Percentiles rank a stretch among this genome's conserved stretches.
phyloP scores from a whole-genome alignment of 78 protist genomes.

The Cavenderia fasciculata region DNA sequence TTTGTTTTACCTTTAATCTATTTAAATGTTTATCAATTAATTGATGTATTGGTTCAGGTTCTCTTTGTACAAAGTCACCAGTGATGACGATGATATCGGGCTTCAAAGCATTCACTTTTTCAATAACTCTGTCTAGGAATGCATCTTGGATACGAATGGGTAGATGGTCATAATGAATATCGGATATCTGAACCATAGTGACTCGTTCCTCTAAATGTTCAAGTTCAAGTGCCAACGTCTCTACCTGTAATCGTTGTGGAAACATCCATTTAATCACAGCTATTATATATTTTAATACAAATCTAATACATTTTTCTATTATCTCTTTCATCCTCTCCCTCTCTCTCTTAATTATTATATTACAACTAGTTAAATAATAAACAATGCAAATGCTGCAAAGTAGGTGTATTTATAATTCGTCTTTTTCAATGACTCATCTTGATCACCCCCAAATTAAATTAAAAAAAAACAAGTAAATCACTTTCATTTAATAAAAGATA shows the following conservation, averaged over 20 bases:
- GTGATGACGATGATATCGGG: slow-evolving; percentile 62
- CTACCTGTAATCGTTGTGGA: background rate
- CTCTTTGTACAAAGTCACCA: slow-evolving; percentile 47
- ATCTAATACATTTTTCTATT: no score
- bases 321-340: no score
- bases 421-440: no score
- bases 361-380: no score
- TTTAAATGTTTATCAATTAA: slow-evolving; percentile 33
- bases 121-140: slow-evolving; percentile 2
- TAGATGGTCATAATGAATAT: slow-evolving; percentile 51
- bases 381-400: no score
- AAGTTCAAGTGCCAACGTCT: background rate
- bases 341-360: no score
- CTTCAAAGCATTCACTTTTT: background rate
- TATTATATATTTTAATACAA: background rate
- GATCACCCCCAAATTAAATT: no score
- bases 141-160: slow-evolving; percentile 47
- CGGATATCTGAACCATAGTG: slow-evolving; percentile 41
- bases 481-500: no score
- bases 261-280: background rate
- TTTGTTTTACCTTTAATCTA: slow-evolving; percentile 10
- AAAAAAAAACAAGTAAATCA: no score
- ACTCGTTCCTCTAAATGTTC: background rate
- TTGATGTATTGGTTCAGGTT: slow-evolving; percentile 37
- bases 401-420: no score